Evolutionary conservation across 257 asterid species (phyloP), one percentile per base, ranked within the genome.

Genomic region (Solanum medicagineum): DNA sequence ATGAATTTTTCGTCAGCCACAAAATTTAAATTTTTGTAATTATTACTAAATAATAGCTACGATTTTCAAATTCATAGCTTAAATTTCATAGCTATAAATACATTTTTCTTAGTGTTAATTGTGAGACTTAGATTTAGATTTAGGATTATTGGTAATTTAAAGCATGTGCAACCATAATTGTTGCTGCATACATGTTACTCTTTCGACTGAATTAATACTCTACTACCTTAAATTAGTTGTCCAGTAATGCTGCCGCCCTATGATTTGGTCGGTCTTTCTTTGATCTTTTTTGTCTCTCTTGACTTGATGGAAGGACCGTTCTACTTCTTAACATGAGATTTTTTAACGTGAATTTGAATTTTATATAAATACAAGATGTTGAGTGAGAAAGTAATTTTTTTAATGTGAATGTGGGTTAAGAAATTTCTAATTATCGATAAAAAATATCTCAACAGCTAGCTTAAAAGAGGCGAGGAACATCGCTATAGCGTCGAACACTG

Each of bases 121-220:
- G 24, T 26, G 15, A 16, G 47, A 79, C 65, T 70, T 79, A 51
- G 83, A 79, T 79, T 79, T 79, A 79, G 83, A 79, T 79, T 79
- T 79, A 53, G 63, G 47, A 49, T 77, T 24, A 6, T 14, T 53
- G 26, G 49, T 79, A 79, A 79, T 79, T 26, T 26, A 53, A 53
- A 79, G 83, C 83, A 79, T 79, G 83, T 79, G 65, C 65, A 54
- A 79, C 49, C 83, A 79, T n/a, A 53, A 53, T 13, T 53, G 60
- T 53, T 79, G 83, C 83, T 79, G 83, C 83, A 79, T 49, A 29
- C 83, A 79, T 79, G 83, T 79, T 79, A 79, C 83, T 10, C 65
- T 79, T 53, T 79, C 26, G 65, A 79, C 65, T 70, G 65, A 79
- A 79, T 79, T 79, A 79, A 79, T 53, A 79, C 65, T 15, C 83